phyloP scores from a whole-genome alignment of 225 moss, liverwort and hornwort genomes.

The Antitrichia curtipendula region DNA sequence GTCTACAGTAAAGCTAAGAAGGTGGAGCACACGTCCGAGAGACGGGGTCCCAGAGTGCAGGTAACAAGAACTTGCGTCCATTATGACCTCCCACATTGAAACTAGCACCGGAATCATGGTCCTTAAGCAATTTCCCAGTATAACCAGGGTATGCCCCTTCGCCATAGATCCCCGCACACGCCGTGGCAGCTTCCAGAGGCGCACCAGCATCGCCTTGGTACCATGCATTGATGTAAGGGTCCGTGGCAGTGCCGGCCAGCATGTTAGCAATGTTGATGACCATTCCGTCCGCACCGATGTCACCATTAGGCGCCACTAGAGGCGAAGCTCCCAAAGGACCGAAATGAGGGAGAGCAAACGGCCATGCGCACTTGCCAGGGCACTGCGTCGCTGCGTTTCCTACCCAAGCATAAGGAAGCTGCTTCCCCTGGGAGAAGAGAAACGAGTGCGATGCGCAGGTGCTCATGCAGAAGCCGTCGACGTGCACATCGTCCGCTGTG shows the following conservation, averaged over 20 bases:
- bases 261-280: conserved; percentile 61
- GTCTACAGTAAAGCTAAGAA: background rate
- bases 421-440: conserved; percentile 9
- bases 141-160: conserved; percentile 53
- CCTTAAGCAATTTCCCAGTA: conserved; percentile 28
- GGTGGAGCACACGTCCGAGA: conserved; percentile 41
- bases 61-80: conserved; percentile 51
- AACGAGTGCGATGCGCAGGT: conserved; percentile 60
- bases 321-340: conserved; percentile 23
- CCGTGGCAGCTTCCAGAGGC: conserved; percentile 59
- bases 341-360: conserved; percentile 38
- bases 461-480: conserved; percentile 61
- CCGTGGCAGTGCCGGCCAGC: conserved; percentile 57
- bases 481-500: conserved; percentile 44
- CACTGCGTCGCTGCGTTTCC: conserved; percentile 63
- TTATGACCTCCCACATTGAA: conserved; percentile 48
- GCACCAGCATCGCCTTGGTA: conserved; percentile 53
- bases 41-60: conserved; percentile 58
- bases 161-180: conserved; percentile 65
- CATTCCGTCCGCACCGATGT: conserved; percentile 76
- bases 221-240: conserved; percentile 64
- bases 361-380: conserved; percentile 74
- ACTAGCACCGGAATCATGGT: conserved; percentile 45
- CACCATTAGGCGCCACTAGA: conserved; percentile 49
- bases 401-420: conserved; percentile 75